phyloP scores from a whole-genome alignment of 2,329 filamentous ascomycete species.

The Seiridium cupressi region DNA sequence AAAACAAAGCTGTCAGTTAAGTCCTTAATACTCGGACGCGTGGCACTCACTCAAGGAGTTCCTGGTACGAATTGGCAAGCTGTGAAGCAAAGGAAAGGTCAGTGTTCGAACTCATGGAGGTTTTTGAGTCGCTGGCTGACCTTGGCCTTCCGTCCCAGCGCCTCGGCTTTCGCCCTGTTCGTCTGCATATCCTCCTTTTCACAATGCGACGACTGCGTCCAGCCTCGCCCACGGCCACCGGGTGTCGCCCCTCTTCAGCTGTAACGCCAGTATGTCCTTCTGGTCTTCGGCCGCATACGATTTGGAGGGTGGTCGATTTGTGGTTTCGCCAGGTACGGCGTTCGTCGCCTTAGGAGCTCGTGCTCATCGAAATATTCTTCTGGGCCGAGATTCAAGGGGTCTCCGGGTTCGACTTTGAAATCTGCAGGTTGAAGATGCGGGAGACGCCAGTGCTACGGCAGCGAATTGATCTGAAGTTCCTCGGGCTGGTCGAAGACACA shows the following conservation, averaged over 20 bases:
- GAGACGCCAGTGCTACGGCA: neutral
- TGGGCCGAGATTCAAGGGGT: neutral
- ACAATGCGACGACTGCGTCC: constrained; percentile 8
- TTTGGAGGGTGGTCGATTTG: neutral
- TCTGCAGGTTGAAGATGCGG: neutral
- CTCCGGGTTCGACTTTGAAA: neutral
- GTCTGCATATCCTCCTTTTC: constrained; percentile 31
- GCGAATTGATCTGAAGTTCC: neutral
- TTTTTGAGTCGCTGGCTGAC: constrained; percentile 14
- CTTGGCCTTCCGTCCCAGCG: constrained; percentile 36
- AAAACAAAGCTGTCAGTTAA: neutral
- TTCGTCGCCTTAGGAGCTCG: neutral
- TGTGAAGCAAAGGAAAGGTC: constrained; percentile 38
- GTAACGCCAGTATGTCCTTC: neutral
- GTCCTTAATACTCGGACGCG: neutral
- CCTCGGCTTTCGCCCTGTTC: constrained; percentile 45
- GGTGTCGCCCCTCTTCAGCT: neutral
- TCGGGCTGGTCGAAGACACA: neutral
- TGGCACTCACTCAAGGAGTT: constrained; percentile 79
- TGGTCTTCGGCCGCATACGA: neutral
- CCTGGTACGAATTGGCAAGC: constrained; percentile 96
- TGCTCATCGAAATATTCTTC: neutral
- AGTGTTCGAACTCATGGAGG: neutral
- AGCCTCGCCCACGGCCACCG: constrained; percentile 7
- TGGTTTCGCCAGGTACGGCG: neutral